phyloP scores from a whole-genome alignment of 257 asterid species.

The Misopates orontium region DNA sequence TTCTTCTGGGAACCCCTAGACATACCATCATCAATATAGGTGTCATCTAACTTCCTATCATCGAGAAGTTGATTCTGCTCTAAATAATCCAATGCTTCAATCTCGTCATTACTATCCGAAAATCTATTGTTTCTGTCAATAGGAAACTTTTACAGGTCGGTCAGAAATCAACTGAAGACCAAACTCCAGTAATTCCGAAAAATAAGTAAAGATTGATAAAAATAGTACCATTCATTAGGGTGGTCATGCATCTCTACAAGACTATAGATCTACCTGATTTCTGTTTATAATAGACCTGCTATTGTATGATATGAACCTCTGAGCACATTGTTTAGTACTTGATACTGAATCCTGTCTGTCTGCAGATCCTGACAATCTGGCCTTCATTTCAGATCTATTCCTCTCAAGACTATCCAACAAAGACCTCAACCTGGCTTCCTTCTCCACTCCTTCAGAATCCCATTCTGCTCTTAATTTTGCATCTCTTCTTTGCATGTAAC shows the following conservation, averaged over 20 bases:
- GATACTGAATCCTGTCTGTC: slow-evolving; percentile 45
- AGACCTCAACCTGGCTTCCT: slow-evolving; percentile 81
- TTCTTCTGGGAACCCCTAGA: slow-evolving; percentile 38
- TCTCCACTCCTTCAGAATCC: slow-evolving; percentile 75
- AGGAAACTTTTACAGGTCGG: slow-evolving; percentile 52
- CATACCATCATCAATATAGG: slow-evolving; percentile 45
- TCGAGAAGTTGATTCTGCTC: slow-evolving; percentile 42
- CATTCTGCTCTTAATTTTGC: slow-evolving; percentile 89
- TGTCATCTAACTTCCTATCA: slow-evolving; percentile 46
- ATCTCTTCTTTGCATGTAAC: slow-evolving; percentile 81
- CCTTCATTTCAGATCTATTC: slow-evolving; percentile 81
- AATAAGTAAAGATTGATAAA: slow-evolving; percentile 24
- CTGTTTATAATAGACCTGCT: slow-evolving; percentile 49
- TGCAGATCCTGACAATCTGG: slow-evolving; percentile 60
- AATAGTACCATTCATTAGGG: slow-evolving; percentile 14
- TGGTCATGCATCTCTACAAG: slow-evolving; percentile 20
- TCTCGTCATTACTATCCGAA: slow-evolving; percentile 68
- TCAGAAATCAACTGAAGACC: slow-evolving; percentile 41
- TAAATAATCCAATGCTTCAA: slow-evolving; percentile 44
- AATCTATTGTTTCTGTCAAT: slow-evolving; percentile 67
- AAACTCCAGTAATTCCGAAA: slow-evolving; percentile 32
- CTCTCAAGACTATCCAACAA: slow-evolving; percentile 88
- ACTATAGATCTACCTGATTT: slow-evolving; percentile 67
- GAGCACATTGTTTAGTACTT: slow-evolving; percentile 59
- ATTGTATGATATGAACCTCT: slow-evolving; percentile 75